A percentile compares a stretch with the other conserved stretches of the same genome.
Evolutionary conservation across 805 yeast species (phyloP).

Genomic region (Saccharomycopsis sp.): DNA sequence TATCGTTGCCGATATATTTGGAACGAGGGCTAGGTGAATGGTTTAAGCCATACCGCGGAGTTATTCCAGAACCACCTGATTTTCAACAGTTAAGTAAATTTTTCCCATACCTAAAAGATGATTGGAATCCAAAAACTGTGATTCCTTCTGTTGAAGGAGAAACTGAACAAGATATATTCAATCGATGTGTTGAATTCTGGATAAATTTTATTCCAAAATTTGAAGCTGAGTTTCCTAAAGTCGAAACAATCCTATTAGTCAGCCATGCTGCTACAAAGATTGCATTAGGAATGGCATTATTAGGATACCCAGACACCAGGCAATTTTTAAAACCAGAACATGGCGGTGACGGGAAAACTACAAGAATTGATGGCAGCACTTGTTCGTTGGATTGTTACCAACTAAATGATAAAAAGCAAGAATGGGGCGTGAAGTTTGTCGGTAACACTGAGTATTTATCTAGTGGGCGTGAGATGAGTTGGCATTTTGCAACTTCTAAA

Average conservation of each 20-base stretch:
- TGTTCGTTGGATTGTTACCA: slow-evolving; percentile 72
- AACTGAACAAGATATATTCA: slow-evolving; percentile 55
- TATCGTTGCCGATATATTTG: slow-evolving; percentile 52
- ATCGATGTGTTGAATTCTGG: slow-evolving; percentile 54
- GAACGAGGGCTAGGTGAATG: slow-evolving; percentile 92
- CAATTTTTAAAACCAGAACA: slow-evolving; percentile 38
- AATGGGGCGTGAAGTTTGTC: slow-evolving; percentile 62
- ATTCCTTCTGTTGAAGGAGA: slow-evolving; percentile 73
- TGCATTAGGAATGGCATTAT: slow-evolving; percentile 75
- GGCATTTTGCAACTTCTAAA: slow-evolving; percentile 61
- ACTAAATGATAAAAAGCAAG: slow-evolving; percentile 26
- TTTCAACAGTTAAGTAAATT: slow-evolving; percentile 39
- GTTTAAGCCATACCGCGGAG: slow-evolving; percentile 64
- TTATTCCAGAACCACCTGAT: slow-evolving; percentile 64
- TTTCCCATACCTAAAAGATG: slow-evolving; percentile 42
- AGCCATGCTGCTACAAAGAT: slow-evolving; percentile 94
- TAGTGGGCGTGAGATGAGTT: slow-evolving; percentile 86
- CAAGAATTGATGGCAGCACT: slow-evolving; percentile 63
- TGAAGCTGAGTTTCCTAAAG: slow-evolving; percentile 50
- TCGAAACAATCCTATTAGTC: slow-evolving; percentile 58
- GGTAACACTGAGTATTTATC: slow-evolving; percentile 68
- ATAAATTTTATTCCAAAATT: slow-evolving; percentile 48
- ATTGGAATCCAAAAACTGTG: slow-evolving; percentile 52
- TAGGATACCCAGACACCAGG: slow-evolving; percentile 44
- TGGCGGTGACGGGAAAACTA: slow-evolving; percentile 32